Conservation (phyloP, 139 green algal genomes). For the Mesostigma viride region DNA sequence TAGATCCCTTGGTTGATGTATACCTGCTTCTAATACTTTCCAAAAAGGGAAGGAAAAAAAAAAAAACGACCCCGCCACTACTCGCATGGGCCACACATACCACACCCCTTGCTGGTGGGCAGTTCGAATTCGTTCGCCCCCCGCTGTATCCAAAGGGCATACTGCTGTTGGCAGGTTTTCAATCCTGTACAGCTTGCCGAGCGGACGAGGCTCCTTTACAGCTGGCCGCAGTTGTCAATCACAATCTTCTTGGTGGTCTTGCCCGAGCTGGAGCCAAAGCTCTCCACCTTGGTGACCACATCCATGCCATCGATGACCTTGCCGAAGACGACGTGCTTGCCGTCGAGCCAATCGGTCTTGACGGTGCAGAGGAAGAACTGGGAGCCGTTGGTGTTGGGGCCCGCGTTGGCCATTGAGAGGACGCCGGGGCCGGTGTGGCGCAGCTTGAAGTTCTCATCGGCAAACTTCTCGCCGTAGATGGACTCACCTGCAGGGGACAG, state of each 20-base stretch:
- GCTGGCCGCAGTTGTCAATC: slow-evolving; percentile 61
- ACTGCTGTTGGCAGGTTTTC: no score
- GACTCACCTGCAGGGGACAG: slow-evolving; percentile 40
- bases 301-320: slow-evolving; percentile 90
- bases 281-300: slow-evolving; percentile 83
- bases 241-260: slow-evolving; percentile 43
- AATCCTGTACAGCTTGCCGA: neutral
- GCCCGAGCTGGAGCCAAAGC: slow-evolving; percentile 39
- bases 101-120: no score
- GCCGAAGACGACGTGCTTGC: slow-evolving; percentile 86
- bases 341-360: slow-evolving; percentile 42
- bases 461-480: slow-evolving; percentile 50
- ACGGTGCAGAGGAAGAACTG: slow-evolving; percentile 49
- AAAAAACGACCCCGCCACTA: no score
- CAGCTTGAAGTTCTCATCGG: slow-evolving; percentile 69
- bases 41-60: no score
- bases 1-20: no score
- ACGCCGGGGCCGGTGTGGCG: slow-evolving; percentile 54
- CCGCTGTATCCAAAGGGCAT: no score
- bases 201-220: no score
- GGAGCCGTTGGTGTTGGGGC: slow-evolving; percentile 58
- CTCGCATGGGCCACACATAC: no score
- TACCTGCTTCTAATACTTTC: no score
- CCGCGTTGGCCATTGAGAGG: slow-evolving; percentile 47
- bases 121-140: no score